Conservation (phyloP, 805 yeast genomes). For the Tetrapisispora arboricola region DNA sequence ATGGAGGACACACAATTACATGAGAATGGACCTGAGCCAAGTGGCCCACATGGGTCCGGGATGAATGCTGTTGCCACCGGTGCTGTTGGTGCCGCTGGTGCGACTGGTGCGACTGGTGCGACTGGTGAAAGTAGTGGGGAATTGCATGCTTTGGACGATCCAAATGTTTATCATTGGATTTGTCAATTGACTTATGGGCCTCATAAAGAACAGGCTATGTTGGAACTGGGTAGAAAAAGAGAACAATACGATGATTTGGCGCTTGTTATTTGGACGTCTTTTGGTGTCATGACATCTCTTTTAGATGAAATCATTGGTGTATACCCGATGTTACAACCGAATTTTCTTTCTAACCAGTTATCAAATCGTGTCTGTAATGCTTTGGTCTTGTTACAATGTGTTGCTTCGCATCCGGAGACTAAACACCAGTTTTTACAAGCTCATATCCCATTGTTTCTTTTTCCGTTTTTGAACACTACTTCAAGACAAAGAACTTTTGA, state of each 20-base stretch:
- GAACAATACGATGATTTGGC: slow-evolving; percentile 94
- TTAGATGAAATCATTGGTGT: slow-evolving; percentile 84
- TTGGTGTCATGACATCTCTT: slow-evolving; percentile 90
- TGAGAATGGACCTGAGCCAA: background rate
- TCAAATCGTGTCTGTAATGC: slow-evolving; percentile 95
- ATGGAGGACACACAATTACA: slow-evolving; percentile 4
- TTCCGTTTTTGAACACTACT: slow-evolving; percentile 88
- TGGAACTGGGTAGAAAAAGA: slow-evolving; percentile 87
- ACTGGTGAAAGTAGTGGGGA: slow-evolving; percentile 1
- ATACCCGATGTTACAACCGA: slow-evolving; percentile 83
- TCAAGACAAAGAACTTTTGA: slow-evolving; percentile 90
- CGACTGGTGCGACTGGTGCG: slow-evolving; percentile 3
- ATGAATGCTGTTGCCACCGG: background rate
- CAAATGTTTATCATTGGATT: slow-evolving; percentile 83
- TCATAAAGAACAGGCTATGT: slow-evolving; percentile 82
- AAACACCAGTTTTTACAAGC: slow-evolving; percentile 77
- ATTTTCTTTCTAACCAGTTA: slow-evolving; percentile 71
- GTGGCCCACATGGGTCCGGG: background rate
- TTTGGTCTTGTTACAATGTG: slow-evolving; percentile 87
- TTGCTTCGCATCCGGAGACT: slow-evolving; percentile 90
- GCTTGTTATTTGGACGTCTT: slow-evolving; percentile 85
- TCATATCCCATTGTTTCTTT: slow-evolving; percentile 82
- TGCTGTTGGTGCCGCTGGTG: background rate
- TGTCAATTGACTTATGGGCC: slow-evolving; percentile 83
- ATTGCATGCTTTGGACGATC: slow-evolving; percentile 52